phyloP scores from a whole-genome alignment of 169 alveolate genomes.

The Miamiensis avidus region DNA sequence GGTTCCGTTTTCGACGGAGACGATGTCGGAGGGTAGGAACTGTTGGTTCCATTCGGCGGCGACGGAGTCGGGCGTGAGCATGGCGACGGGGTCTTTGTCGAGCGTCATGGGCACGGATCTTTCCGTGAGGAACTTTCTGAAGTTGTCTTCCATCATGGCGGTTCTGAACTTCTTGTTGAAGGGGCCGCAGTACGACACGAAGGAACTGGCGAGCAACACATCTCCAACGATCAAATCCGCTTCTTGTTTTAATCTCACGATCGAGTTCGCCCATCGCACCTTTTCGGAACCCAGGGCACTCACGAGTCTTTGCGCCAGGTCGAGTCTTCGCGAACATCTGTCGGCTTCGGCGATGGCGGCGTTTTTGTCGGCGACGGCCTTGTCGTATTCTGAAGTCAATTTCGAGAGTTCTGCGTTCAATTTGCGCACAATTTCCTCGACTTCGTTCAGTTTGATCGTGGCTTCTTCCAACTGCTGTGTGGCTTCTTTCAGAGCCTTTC shows the following conservation, averaged over 20 bases:
- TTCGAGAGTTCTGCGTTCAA: slow-evolving; percentile 85
- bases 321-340: slow-evolving; percentile 92
- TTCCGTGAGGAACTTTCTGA: slow-evolving; percentile 79
- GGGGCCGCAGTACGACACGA: slow-evolving; percentile 95
- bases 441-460: slow-evolving; percentile 87
- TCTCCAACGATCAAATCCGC: slow-evolving; percentile 91
- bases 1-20: slow-evolving; percentile 94
- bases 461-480: slow-evolving; percentile 91
- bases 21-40: slow-evolving; percentile 95
- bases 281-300: slow-evolving; percentile 93
- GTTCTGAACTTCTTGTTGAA: slow-evolving; percentile 94
- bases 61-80: slow-evolving; percentile 91
- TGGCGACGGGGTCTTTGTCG: slow-evolving; percentile 84
- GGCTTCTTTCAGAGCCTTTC: slow-evolving; percentile 90
- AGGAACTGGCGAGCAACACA: slow-evolving; percentile 92
- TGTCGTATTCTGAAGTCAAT: slow-evolving; percentile 82
- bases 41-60: slow-evolving; percentile 93
- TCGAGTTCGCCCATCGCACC: slow-evolving; percentile 93
- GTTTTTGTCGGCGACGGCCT: slow-evolving; percentile 93
- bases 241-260: slow-evolving; percentile 85
- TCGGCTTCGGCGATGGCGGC: slow-evolving; percentile 93
- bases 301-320: slow-evolving; percentile 92
- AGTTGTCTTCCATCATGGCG: slow-evolving; percentile 76
- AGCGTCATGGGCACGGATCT: slow-evolving; percentile 86
- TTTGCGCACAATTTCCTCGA: slow-evolving; percentile 86